phyloP scores from a whole-genome alignment of 257 asterid species.

The Capsicum rhomboideum region DNA sequence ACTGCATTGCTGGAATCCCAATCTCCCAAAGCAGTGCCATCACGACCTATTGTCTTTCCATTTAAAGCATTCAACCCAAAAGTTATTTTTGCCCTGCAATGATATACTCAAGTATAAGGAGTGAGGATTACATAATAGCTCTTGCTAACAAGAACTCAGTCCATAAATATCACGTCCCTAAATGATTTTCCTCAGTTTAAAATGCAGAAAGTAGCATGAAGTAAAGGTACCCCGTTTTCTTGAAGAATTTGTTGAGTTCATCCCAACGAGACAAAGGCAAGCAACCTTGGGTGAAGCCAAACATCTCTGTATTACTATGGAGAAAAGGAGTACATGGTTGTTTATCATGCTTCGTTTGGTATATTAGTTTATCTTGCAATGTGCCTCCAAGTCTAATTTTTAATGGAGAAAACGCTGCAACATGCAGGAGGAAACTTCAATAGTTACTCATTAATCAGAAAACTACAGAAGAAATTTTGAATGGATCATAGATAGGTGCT shows the following conservation, averaged over 20 bases:
- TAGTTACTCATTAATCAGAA: not conserved
- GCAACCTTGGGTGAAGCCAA: slow-evolving; percentile 74
- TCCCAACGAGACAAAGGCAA: slow-evolving; percentile 79
- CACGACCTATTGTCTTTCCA: slow-evolving; percentile 39
- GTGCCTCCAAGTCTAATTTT: slow-evolving; percentile 89
- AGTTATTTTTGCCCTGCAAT: slow-evolving; percentile 52
- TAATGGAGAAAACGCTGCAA: slow-evolving; percentile 77
- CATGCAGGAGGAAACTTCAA: not conserved
- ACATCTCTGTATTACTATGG: slow-evolving; percentile 33
- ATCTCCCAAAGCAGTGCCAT: slow-evolving; percentile 43
- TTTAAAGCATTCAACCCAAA: slow-evolving; percentile 73
- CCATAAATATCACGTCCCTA: not conserved
- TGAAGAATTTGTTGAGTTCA: slow-evolving; percentile 56
- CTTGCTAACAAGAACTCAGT: not conserved
- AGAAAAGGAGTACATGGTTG: slow-evolving; percentile 41
- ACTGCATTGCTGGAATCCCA: slow-evolving; percentile 80
- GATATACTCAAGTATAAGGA: not conserved
- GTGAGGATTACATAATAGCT: not conserved
- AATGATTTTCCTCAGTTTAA: not conserved
- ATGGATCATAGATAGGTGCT: not conserved
- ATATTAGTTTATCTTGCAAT: slow-evolving; percentile 63
- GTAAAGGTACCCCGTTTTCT: slow-evolving; percentile 45
- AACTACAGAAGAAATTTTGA: not conserved
- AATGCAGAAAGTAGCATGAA: not conserved
- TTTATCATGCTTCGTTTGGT: slow-evolving; percentile 34